A percentile compares a stretch with the other conserved stretches of the same genome.
Evolutionary conservation across 768 basidiomycete genomes (phyloP).

Genomic region (Ephemerocybe angulata): DNA sequence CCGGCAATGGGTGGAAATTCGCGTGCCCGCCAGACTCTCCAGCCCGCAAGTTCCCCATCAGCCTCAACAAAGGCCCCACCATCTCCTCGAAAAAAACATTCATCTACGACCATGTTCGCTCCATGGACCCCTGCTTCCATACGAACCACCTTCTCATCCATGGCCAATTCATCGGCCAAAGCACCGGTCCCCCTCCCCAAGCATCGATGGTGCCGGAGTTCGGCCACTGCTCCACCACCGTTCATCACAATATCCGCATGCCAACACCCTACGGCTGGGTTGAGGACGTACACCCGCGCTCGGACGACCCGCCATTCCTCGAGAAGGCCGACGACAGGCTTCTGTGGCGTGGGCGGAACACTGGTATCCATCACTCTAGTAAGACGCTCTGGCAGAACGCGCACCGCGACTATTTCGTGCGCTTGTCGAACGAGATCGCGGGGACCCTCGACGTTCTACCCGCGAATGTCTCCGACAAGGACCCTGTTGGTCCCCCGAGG

Average conservation of each 20-base stretch:
- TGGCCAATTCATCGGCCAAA: slow-evolving; percentile 49
- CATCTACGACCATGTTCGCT: slow-evolving; percentile 43
- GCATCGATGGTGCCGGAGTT: slow-evolving; percentile 47
- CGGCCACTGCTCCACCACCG: slow-evolving; percentile 42
- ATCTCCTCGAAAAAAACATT: slow-evolving; percentile 38
- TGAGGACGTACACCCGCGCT: slow-evolving; percentile 35
- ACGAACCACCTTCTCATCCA: slow-evolving; percentile 43
- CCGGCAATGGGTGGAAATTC: slow-evolving; percentile 34
- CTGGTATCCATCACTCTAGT: slow-evolving; percentile 50
- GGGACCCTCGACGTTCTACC: slow-evolving; percentile 38
- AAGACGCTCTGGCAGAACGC: slow-evolving; percentile 43
- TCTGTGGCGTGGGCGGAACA: slow-evolving; percentile 73
- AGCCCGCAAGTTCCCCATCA: slow-evolving; percentile 31
- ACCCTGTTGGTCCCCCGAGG: slow-evolving; percentile 32
- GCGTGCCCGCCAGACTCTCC: slow-evolving; percentile 38
- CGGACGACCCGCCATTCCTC: slow-evolving; percentile 61
- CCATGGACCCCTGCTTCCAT: slow-evolving; percentile 52
- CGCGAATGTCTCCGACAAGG: slow-evolving; percentile 23
- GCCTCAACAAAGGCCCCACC: slow-evolving; percentile 32
- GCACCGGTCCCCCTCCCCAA: slow-evolving; percentile 43
- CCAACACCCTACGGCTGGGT: slow-evolving; percentile 47
- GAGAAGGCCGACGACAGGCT: slow-evolving; percentile 58
- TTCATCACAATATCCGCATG: slow-evolving; percentile 56
- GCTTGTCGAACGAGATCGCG: slow-evolving; percentile 36
- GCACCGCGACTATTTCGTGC: slow-evolving; percentile 49